Percentiles rank a stretch among this genome's conserved stretches.
Conservation (phyloP, 768 basidiomycete genomes). For the Hirschioporus abietinus region DNA sequence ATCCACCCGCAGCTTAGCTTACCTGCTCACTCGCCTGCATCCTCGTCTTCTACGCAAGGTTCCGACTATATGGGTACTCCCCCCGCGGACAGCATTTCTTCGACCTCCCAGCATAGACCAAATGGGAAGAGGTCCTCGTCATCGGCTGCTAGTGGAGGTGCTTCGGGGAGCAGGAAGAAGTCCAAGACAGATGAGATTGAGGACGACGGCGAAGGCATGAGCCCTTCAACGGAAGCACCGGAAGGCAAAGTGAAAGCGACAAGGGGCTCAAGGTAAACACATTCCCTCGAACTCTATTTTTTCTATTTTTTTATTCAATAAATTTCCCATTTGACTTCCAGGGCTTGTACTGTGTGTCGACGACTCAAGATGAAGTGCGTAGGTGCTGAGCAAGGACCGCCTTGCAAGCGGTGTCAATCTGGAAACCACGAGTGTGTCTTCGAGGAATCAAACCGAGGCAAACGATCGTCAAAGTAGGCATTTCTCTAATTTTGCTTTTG, state of each 20-base stretch:
- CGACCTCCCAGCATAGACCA: slow-evolving; percentile 39
- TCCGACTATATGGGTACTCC: slow-evolving; percentile 75
- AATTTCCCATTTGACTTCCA: slow-evolving; percentile 27
- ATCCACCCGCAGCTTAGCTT: background rate
- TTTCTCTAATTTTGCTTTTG: slow-evolving; percentile 10
- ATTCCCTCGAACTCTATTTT: background rate
- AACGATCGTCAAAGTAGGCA: slow-evolving; percentile 74
- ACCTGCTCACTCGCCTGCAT: slow-evolving; percentile 16
- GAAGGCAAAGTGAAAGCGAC: slow-evolving; percentile 78
- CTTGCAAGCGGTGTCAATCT: slow-evolving; percentile 80
- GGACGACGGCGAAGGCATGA: slow-evolving; percentile 36
- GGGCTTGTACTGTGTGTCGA: slow-evolving; percentile 89
- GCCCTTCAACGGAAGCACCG: slow-evolving; percentile 54
- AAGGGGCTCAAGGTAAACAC: slow-evolving; percentile 67
- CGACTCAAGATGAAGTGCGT: slow-evolving; percentile 93
- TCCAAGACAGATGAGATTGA: slow-evolving; percentile 54
- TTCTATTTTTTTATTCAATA: slow-evolving; percentile 10
- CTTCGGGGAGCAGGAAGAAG: slow-evolving; percentile 50
- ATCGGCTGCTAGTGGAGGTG: slow-evolving; percentile 33
- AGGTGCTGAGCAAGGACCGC: slow-evolving; percentile 83
- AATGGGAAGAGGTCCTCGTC: slow-evolving; percentile 69
- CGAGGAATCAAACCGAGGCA: slow-evolving; percentile 94
- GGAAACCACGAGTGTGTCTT: slow-evolving; percentile 92
- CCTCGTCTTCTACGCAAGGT: slow-evolving; percentile 76
- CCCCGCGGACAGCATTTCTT: slow-evolving; percentile 54